Conservation (phyloP, 192 early-diverging fungal species). For the Coemansia sp. region DNA sequence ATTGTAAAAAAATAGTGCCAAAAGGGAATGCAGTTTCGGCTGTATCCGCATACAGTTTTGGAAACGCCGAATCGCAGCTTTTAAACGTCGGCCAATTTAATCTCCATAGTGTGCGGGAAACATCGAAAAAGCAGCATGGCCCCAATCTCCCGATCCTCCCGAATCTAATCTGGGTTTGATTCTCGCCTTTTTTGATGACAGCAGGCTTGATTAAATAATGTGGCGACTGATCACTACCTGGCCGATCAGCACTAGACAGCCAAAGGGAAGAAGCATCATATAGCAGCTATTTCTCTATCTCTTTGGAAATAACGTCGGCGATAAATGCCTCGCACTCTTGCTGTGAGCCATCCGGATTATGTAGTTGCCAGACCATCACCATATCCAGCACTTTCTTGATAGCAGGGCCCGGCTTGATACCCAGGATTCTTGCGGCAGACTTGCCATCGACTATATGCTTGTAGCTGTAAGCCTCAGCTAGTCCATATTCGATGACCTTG, state of each 20-base stretch:
- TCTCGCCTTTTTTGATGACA: no score
- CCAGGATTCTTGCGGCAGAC: constrained; percentile 59
- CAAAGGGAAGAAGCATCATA: no score
- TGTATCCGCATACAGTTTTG: background rate
- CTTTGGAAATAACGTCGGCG: background rate
- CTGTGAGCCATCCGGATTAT: constrained; percentile 60
- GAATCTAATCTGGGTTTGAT: no score
- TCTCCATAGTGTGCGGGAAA: no score
- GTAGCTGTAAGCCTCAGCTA: constrained; percentile 26
- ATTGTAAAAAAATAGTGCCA: background rate
- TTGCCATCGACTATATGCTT: constrained; percentile 65
- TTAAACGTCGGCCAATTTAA: no score
- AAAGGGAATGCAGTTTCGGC: background rate
- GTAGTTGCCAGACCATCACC: constrained; percentile 86
- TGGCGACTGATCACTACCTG: no score
- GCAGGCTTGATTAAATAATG: no score
- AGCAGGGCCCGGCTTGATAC: constrained; percentile 71
- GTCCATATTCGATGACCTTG: constrained; percentile 7
- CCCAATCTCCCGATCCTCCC: no score
- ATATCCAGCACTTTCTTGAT: constrained; percentile 63
- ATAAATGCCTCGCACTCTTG: constrained; percentile 66
- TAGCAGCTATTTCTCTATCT: background rate
- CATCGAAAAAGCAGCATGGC: no score
- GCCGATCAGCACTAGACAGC: no score
- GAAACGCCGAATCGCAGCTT: constrained; percentile 1